Evolutionary conservation across 345 rosid genomes (phyloP).

Genomic region (Lepidium didymum): DNA sequence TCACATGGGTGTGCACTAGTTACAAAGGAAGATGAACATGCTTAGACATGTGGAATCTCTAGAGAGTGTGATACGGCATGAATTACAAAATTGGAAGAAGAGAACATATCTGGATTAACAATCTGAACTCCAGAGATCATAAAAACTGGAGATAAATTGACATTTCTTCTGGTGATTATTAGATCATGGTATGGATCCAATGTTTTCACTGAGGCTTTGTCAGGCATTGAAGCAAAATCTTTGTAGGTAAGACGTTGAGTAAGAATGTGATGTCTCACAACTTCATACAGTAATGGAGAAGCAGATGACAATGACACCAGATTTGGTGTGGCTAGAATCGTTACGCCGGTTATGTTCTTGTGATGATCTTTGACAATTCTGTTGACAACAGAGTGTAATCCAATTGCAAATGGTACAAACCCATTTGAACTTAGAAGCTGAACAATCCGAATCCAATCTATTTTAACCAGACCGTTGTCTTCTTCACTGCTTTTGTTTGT

Average conservation of each 20-base stretch:
- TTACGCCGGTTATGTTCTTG: slow-evolving; percentile 38
- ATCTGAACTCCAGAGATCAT: slow-evolving; percentile 46
- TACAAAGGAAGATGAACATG: background rate
- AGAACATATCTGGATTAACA: slow-evolving; percentile 45
- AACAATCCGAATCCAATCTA: slow-evolving; percentile 55
- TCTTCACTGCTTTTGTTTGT: slow-evolving; percentile 20
- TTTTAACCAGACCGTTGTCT: background rate
- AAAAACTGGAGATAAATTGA: slow-evolving; percentile 22
- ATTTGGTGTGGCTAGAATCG: slow-evolving; percentile 57
- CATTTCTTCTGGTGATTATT: slow-evolving; percentile 22
- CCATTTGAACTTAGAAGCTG: slow-evolving; percentile 61
- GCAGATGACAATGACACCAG: slow-evolving; percentile 43
- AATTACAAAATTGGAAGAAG: slow-evolving; percentile 40
- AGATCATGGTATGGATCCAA: slow-evolving; percentile 42
- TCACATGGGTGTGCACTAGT: background rate
- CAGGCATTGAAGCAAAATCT: slow-evolving; percentile 45
- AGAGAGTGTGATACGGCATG: slow-evolving; percentile 56
- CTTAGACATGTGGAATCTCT: slow-evolving; percentile 7
- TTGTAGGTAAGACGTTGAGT: slow-evolving; percentile 30
- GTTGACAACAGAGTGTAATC: slow-evolving; percentile 57
- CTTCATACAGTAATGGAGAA: slow-evolving; percentile 42
- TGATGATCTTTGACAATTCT: slow-evolving; percentile 40
- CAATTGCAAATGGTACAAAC: slow-evolving; percentile 64
- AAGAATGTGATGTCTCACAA: slow-evolving; percentile 54
- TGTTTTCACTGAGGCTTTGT: slow-evolving; percentile 36